Base-by-base conservation (phyloP, 106 monocot genomes). In the Dendrobium nobile region DNA sequence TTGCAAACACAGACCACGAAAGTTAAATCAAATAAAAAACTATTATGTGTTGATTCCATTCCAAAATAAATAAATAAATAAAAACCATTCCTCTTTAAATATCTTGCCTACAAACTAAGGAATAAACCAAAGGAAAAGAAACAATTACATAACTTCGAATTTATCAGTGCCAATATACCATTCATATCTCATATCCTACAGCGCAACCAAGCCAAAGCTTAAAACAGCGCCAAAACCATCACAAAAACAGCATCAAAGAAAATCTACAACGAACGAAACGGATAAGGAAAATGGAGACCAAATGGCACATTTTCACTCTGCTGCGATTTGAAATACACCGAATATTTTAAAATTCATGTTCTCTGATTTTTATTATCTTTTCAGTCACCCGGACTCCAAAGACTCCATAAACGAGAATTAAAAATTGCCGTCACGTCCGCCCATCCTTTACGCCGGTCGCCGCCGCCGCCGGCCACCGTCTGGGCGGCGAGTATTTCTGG, bases 321-420 rank as follows among this genome's bases (percentile, higher is more conserved):
- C 61, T 0, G 61, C 20, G 61, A 61, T 5, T 61, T 61, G 22
- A 8, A 61, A 61, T 22, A 22, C 51, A 51, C 13, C 51, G 10
- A 51, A 51, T 51, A 51, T 51, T 51, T 51, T 51, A 13, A 51
- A 51, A 51, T 13, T 51, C 15, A 51, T 15, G 13, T 61, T 61
- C 61, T 61, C 61, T 61, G 61, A 22, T 61, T 61, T 13, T 6
- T n/a, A 20, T 61, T 61, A n/a, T 61, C 22, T 22, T 61, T 22
- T 61, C n/a, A 80, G 16, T 42, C 82, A 7, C 70, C 76, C 84
- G 85, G 84, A 79, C 88, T 75, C 85, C 88, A 88, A 79, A 85
- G 82, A 54, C 79, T 80, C 84, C 78, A 85, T 16, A 82, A 84
- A 76, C 79, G 85, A 19, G 72, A 85, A 73, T 84, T 84, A 47